Evolutionary conservation across 2,329 filamentous ascomycete species (phyloP), one percentile per base, ranked within the genome.

Genomic region (Conoideocrella luteorostrata): DNA sequence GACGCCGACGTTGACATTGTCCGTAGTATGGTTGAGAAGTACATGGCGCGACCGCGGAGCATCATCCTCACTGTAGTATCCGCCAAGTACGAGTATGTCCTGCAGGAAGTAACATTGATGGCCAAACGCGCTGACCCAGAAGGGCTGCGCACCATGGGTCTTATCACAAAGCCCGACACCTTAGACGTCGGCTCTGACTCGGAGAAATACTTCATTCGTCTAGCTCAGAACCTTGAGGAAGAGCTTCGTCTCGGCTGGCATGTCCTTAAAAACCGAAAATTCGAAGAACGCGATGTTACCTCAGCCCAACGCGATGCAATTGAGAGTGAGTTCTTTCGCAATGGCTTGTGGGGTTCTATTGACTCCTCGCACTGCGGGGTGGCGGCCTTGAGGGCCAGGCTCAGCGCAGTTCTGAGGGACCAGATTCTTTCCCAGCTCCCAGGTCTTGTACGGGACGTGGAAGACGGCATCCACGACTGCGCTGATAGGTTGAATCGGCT

Each of bases 41-140:
- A 86, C 55, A 81, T 86, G 67, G 56, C 58, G n/a, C 67, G 74
- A 10, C 59, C 64, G 1, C 62, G 77, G 10, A 82, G 71, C 50
- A 78, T 85, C 46, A 78, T 82, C 3, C 64, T 84, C 1, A 73
- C 77, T 1, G 72, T 80, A 0, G 64, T 81, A 3, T 74, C 70
- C 0, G 75, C 75, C 1, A 73, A 72, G 41, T 69, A 67, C 32
- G 74, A 84, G 44, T 71, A 72, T 48, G 74, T 75, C 7, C 72
- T 78, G 29, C 80, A 86, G 52, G 62, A 69, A 10, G 70, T 85
- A 7, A 61, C 77, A 0, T 64, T 72, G 7, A 52, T 70, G 32
- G 66, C 75, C 2, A 29, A 43, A 10, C 26, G 49, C 35, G 22
- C 46, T n/a, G 55, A 57, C 22, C 46, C 53, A 0, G n/a, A 47